Conservation (phyloP, 2,329 filamentous ascomycete genomes). For the Xylariaceae sp. region DNA sequence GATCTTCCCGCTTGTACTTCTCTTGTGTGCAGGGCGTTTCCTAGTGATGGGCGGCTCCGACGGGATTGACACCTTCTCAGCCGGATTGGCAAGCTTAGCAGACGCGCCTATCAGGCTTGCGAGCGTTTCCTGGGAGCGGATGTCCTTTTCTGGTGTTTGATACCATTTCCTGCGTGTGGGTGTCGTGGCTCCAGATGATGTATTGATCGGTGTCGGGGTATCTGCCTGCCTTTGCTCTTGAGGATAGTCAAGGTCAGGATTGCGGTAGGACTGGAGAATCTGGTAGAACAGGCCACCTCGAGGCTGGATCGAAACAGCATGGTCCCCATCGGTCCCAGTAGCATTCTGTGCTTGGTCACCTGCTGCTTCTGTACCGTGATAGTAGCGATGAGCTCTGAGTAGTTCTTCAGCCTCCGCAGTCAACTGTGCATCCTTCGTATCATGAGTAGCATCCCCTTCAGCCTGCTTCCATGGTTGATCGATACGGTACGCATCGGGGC, state of each 20-base stretch:
- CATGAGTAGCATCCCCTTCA: background rate
- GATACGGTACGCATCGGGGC: background rate
- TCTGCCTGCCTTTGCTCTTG: slow-evolving; percentile 11
- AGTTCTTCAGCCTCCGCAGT: slow-evolving; percentile 15
- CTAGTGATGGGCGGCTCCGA: background rate
- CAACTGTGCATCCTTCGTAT: background rate
- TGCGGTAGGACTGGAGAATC: slow-evolving; percentile 18
- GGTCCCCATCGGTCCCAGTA: slow-evolving; percentile 3
- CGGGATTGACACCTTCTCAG: slow-evolving; percentile 4
- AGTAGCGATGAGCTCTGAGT: slow-evolving; percentile 12
- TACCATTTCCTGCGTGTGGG: slow-evolving; percentile 40
- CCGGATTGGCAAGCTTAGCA: slow-evolving; percentile 17
- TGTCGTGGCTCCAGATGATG: slow-evolving; percentile 32
- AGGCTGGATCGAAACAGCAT: slow-evolving; percentile 8
- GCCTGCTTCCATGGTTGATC: no score
- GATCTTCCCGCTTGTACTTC: slow-evolving; percentile 27
- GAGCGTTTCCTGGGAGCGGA: slow-evolving; percentile 37
- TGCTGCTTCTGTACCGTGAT: background rate
- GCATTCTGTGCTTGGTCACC: background rate
- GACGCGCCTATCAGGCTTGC: slow-evolving; percentile 33
- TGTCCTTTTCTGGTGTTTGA: slow-evolving; percentile 25
- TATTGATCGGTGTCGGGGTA: slow-evolving; percentile 13
- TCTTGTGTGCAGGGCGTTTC: slow-evolving; percentile 22
- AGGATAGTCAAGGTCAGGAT: slow-evolving; percentile 11
- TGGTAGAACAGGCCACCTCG: slow-evolving; percentile 20